Conservation (phyloP, 805 yeast genomes). For the Saccharomycopsis sp. region DNA sequence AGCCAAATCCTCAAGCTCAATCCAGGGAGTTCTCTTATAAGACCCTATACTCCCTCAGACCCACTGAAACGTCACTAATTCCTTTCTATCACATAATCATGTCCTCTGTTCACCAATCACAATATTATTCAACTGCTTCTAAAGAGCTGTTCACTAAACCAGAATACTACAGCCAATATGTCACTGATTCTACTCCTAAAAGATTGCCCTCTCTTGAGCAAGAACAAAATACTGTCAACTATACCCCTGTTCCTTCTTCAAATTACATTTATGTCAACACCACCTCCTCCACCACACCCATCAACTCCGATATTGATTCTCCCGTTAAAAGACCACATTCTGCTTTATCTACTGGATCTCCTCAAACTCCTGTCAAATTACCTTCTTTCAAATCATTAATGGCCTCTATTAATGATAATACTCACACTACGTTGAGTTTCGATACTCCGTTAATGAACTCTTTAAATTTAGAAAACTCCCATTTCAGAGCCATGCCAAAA, state of each 20-base stretch:
- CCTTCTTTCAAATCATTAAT: constrained; percentile 19
- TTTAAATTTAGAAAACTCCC: constrained; percentile 15
- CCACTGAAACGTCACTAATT: too few relatives aligned
- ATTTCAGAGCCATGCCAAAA: constrained; percentile 3
- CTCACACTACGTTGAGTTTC: constrained; percentile 11
- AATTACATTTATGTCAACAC: constrained; percentile 11
- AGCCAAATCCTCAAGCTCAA: too few relatives aligned
- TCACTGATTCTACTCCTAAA: constrained; percentile 16
- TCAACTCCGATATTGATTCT: constrained; percentile 9
- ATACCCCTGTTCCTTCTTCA: not conserved
- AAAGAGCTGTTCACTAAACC: not conserved
- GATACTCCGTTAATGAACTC: constrained; percentile 18
- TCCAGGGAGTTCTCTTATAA: too few relatives aligned
- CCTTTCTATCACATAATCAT: too few relatives aligned
- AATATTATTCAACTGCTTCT: constrained; percentile 6
- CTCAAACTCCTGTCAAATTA: constrained; percentile 8
- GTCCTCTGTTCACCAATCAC: constrained; percentile 3
- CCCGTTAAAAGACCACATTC: constrained; percentile 8
- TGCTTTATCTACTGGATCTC: not conserved
- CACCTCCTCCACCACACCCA: not conserved
- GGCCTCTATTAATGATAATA: constrained; percentile 13
- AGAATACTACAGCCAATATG: constrained; percentile 8
- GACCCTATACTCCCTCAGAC: too few relatives aligned
- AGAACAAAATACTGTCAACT: not conserved
- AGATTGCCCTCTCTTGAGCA: constrained; percentile 10